A percentile compares a stretch with the other conserved stretches of the same genome.
phyloP scores from a whole-genome alignment of 257 asterid genomes.

The Nemophila menziesii region DNA sequence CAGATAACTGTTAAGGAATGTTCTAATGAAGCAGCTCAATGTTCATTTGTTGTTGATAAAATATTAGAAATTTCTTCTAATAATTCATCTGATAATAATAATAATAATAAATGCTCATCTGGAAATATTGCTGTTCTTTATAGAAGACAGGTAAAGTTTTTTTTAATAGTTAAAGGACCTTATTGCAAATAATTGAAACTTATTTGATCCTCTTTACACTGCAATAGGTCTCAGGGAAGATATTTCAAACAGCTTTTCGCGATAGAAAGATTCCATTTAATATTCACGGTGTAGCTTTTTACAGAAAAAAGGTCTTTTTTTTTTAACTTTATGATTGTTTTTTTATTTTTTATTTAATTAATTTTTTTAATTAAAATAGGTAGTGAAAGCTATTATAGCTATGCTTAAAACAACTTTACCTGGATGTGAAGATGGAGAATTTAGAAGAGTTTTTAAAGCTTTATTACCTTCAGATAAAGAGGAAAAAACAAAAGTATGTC shows the following conservation, averaged over 20 bases:
- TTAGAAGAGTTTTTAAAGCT: conserved; percentile 73
- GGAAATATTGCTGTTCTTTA: conserved; percentile 73
- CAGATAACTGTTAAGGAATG: conserved; percentile 86
- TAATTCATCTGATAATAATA: conserved; percentile 42
- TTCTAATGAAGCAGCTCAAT: conserved; percentile 84
- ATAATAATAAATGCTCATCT: conserved; percentile 53
- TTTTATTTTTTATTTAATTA: too few relatives aligned
- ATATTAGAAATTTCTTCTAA: conserved; percentile 67
- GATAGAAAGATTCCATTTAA: conserved; percentile 84
- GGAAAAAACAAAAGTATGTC: conserved; percentile 69
- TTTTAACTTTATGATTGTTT: conserved; percentile 3
- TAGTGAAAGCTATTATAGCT: conserved; percentile 68
- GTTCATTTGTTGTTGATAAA: conserved; percentile 90
- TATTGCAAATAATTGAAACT: conserved; percentile 1
- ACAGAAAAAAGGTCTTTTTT: conserved; percentile 73
- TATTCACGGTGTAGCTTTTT: conserved; percentile 94
- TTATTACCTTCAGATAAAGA: conserved; percentile 77
- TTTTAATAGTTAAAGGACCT: conserved; percentile 15
- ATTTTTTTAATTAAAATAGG: conserved; percentile 41
- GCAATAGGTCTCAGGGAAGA: conserved; percentile 75
- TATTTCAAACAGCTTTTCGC: conserved; percentile 82
- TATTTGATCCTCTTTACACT: conserved; percentile 13
- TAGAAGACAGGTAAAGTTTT: conserved; percentile 84
- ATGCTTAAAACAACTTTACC: conserved; percentile 79
- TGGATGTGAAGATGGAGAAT: conserved; percentile 68